A percentile compares a stretch with the other conserved stretches of the same genome.
Conservation (phyloP, 495 filamentous ascomycete species). For the Penicillium fimorum region DNA sequence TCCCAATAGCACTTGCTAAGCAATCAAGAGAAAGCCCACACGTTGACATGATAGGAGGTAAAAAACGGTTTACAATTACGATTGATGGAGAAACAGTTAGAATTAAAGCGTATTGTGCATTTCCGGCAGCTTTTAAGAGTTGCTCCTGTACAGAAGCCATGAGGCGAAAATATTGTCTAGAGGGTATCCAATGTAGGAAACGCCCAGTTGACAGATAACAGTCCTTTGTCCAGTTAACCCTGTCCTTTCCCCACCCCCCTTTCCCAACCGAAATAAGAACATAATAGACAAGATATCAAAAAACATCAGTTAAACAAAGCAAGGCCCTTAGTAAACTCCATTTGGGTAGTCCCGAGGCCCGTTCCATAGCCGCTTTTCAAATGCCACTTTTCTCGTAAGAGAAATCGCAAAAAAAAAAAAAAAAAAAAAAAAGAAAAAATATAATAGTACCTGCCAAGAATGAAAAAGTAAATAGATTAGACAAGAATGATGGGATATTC, state of each 20-base stretch:
- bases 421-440: conserved; percentile 27
- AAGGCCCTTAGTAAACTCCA: conserved; percentile 14
- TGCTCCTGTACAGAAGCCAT: conserved; percentile 28
- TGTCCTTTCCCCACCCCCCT: not conserved
- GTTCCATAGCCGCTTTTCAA: conserved; percentile 26
- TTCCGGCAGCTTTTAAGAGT: conserved; percentile 17
- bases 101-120: conserved; percentile 24
- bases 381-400: conserved; percentile 15
- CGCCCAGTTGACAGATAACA: conserved; percentile 20
- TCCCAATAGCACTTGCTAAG: no score
- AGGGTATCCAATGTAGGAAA: conserved; percentile 22
- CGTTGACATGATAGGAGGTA: not conserved
- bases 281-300: conserved; percentile 19
- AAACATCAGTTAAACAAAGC: conserved; percentile 10
- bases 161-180: conserved; percentile 22
- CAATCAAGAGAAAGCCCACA: not conserved
- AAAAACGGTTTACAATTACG: not conserved
- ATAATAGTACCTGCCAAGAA: conserved; percentile 25
- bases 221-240: conserved; percentile 10
- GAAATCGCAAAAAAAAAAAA: conserved; percentile 21
- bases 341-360: conserved; percentile 20
- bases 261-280: conserved; percentile 11
- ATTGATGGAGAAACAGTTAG: not conserved
- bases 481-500: conserved; percentile 24
- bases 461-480: conserved; percentile 7